Evolutionary conservation across 805 yeast species (phyloP).

Genomic region (Schwanniomyces sp.): DNA sequence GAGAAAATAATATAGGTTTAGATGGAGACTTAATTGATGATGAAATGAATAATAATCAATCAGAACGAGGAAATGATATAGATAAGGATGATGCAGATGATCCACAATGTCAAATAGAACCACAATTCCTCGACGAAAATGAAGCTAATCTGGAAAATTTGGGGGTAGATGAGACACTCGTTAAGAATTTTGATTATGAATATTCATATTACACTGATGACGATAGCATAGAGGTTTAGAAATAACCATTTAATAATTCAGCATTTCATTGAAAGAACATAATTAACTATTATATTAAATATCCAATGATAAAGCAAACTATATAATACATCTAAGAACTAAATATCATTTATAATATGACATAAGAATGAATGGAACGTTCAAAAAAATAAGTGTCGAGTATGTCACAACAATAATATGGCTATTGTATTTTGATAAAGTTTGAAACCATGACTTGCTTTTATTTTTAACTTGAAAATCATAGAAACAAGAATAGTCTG

Average conservation of each 20-base stretch:
- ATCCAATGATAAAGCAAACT: background rate
- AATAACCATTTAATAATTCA: background rate
- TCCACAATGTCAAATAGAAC: background rate
- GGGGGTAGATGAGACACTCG: constrained; percentile 2
- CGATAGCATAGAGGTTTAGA: background rate
- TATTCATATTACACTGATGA: constrained; percentile 6
- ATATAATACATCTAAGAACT: background rate
- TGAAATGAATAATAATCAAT: background rate
- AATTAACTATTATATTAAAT: background rate
- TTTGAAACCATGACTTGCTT: background rate
- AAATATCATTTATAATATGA: background rate
- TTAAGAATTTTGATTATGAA: constrained; percentile 5
- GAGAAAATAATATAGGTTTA: background rate
- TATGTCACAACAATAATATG: background rate
- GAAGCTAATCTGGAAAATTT: background rate
- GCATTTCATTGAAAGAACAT: background rate
- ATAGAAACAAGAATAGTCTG: constrained; percentile 12
- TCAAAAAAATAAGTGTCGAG: constrained; percentile 1
- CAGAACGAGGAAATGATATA: background rate
- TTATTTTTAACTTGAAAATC: constrained; percentile 2
- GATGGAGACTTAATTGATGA: too few species aligned
- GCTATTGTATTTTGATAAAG: constrained; percentile 1
- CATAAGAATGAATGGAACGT: constrained; percentile 1
- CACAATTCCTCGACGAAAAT: background rate
- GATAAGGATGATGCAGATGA: background rate